These are phyloP conservation scores for Sarcodon aspratus DNA, from an alignment of 768 basidiomycete species.

Conservation along the genomic window DNA sequence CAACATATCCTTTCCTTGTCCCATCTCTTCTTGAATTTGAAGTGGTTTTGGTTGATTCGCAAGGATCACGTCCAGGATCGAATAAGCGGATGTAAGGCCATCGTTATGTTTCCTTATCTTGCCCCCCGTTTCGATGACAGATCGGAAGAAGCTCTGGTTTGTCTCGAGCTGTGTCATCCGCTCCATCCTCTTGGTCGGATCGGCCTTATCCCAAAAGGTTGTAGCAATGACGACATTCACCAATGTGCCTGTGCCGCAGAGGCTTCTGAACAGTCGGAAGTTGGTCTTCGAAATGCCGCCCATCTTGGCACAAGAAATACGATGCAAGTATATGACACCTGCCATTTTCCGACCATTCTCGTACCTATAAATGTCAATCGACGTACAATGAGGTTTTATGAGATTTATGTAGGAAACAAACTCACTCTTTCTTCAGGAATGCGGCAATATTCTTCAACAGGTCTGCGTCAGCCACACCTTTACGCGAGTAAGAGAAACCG, in stretches of 20 bases:
- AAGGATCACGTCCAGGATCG: too few relatives aligned
- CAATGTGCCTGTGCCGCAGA: conserved; percentile 5
- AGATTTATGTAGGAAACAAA: neutral
- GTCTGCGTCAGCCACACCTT: conserved; percentile 5
- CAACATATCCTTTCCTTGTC: conserved; percentile 1
- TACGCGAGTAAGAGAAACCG: conserved; percentile 43
- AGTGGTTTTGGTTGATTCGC: too few relatives aligned
- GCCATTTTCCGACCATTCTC: neutral
- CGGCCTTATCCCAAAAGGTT: conserved; percentile 6
- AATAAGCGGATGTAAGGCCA: too few relatives aligned
- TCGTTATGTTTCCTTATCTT: neutral
- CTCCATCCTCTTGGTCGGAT: neutral
- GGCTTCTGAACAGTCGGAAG: conserved; percentile 1
- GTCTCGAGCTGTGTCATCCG: neutral
- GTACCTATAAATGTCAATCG: too few relatives aligned
- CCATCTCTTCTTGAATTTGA: too few relatives aligned
- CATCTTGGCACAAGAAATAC: conserved; percentile 2
- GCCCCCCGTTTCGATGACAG: neutral
- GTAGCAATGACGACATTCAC: conserved; percentile 5
- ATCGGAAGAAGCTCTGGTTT: conserved; percentile 1
- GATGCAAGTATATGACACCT: conserved; percentile 6
- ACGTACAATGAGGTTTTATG: too few relatives aligned
- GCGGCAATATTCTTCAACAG: conserved; percentile 7
- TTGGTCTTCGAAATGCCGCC: conserved; percentile 1
- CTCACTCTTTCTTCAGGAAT: conserved; percentile 6